A percentile compares a stretch with the other conserved stretches of the same genome.
Conservation (phyloP, 805 yeast genomes). For the Kazachstania taianensis region DNA sequence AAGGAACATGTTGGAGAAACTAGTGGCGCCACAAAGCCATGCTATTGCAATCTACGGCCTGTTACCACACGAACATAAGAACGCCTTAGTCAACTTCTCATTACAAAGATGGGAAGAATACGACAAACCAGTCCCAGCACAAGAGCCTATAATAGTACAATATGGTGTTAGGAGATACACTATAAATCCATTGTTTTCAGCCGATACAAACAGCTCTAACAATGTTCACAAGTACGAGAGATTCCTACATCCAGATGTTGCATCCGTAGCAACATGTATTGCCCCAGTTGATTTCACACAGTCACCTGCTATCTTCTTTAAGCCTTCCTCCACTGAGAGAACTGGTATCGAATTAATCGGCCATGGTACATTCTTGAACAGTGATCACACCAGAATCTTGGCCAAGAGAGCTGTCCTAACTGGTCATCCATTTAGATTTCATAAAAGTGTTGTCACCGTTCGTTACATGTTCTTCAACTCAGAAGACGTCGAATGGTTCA, state of each 20-base stretch:
- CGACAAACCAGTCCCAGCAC: conserved; percentile 76
- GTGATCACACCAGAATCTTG: conserved; percentile 73
- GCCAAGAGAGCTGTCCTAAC: conserved; percentile 86
- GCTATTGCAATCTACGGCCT: conserved; percentile 66
- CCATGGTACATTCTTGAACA: conserved; percentile 79
- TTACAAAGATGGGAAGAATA: conserved; percentile 85
- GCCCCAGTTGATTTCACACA: conserved; percentile 80
- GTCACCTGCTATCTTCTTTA: conserved; percentile 79
- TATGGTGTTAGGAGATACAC: conserved; percentile 86
- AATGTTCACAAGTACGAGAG: conserved; percentile 81
- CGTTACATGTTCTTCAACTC: conserved; percentile 95
- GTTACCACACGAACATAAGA: conserved; percentile 77
- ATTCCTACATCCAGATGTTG: conserved; percentile 67
- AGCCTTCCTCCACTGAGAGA: conserved; percentile 38
- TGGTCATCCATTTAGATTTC: conserved; percentile 92
- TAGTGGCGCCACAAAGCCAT: conserved; percentile 33
- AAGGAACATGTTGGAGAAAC: conserved; percentile 33
- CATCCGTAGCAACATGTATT: conserved; percentile 73
- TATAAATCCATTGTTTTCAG: conserved; percentile 75
- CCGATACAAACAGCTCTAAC: conserved; percentile 64
- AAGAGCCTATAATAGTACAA: conserved; percentile 72
- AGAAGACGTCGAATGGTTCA: conserved; percentile 81
- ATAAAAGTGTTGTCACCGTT: conserved; percentile 81
- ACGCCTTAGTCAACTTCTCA: conserved; percentile 71
- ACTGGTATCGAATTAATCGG: conserved; percentile 61